Base-by-base conservation (phyloP, 345 rosid species). In the Citrus inodora region DNA sequence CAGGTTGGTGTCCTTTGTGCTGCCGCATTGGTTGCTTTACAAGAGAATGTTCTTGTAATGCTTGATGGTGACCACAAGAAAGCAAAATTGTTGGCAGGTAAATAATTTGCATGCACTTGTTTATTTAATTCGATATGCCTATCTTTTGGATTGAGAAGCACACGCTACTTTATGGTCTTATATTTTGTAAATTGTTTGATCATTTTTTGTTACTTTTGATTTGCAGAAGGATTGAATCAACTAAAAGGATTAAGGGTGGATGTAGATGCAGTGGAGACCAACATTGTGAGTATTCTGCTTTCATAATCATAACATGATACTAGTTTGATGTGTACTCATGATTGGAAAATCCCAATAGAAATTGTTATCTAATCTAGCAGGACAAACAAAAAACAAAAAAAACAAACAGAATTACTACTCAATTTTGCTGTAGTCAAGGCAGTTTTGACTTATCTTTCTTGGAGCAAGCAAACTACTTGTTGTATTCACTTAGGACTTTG, bases 1-100 rank as follows among this genome's bases (percentile, higher is more conserved):
- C 99, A 91, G 83, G 72, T 91, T 0, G 98, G 99, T 22, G 81
- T 92, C 79, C 87, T 96, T 38, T 94, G 97, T 60, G 94, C 97
- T 2, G 97, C 97, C 3, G 99, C 94, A 33, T 80, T 94, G 64
- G 92, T 94, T 42, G 97, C 97, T 9, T 75, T 96, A 59, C 88
- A 85, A 70, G 92, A 96, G 58, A 91, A 89, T 56, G 80, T 90
- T 53, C 58, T 53, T 9, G 76, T 71, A 53, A 92, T 94, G 87
- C 99, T 94, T 0, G 89, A 86, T 3, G 84, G 73, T 30, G 98
- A 96, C 83, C 99, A 94, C 87, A 90, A 86, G 86, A 96, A 89
- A 67, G 90, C 98, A 1, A 94, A 87, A 86, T 74, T 80, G 60
- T 83, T 94, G 83, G 99, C 98, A 83, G 97, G 99, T 93, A 74